Percentiles rank a stretch among this genome's conserved stretches.
Evolutionary conservation across 176 grass and related monocot genomes (phyloP).

Genomic region (Zizania latifolia): DNA sequence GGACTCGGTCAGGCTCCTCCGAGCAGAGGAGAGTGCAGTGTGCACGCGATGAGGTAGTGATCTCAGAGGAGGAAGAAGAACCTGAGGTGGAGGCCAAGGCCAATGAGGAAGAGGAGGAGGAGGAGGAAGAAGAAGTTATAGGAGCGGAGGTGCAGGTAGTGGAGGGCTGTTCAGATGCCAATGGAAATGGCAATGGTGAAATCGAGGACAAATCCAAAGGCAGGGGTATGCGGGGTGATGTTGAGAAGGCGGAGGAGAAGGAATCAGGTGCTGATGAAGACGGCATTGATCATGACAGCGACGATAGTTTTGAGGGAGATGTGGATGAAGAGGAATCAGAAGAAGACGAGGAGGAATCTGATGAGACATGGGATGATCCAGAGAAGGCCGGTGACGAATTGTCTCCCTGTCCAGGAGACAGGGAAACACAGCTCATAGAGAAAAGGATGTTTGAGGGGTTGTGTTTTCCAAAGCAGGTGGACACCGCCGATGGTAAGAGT

Average conservation of each 20-base stretch:
- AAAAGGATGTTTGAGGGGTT: conserved; percentile 27
- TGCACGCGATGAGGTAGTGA: neutral
- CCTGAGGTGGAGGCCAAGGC: neutral
- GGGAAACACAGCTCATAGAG: neutral
- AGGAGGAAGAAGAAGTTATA: neutral
- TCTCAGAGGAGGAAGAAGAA: neutral
- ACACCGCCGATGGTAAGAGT: neutral
- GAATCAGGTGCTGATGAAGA: conserved; percentile 3
- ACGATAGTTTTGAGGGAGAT: neutral
- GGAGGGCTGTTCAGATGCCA: neutral
- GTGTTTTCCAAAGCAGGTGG: neutral
- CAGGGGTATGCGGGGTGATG: neutral
- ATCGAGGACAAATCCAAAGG: neutral
- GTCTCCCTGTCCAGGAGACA: neutral
- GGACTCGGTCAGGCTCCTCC: neutral
- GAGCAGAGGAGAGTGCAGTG: neutral
- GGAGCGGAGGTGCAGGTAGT: neutral
- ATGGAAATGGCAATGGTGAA: neutral
- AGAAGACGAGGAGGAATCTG: neutral
- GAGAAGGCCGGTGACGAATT: neutral
- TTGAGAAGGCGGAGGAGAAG: neutral
- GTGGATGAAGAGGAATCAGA: neutral
- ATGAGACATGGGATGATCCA: neutral
- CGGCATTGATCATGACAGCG: neutral
- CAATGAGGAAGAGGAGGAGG: neutral